phyloP scores from a whole-genome alignment of 2,329 filamentous ascomycete species.

The Aspergillus sp. region DNA sequence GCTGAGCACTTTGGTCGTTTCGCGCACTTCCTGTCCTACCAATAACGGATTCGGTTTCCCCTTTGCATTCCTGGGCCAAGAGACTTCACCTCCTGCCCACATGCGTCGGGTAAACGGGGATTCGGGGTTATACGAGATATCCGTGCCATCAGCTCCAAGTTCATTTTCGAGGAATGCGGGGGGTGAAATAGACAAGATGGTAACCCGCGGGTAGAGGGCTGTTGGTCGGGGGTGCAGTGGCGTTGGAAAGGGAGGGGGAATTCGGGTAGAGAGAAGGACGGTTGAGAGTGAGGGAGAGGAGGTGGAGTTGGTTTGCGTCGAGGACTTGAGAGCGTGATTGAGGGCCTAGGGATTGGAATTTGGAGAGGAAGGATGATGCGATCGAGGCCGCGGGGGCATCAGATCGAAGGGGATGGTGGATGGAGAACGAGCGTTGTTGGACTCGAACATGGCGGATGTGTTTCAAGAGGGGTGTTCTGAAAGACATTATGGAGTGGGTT shows the following conservation, averaged over 20 bases:
- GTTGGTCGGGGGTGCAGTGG: slow-evolving; percentile 33
- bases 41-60: slow-evolving; percentile 38
- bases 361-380: slow-evolving; percentile 37
- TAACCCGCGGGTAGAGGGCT: slow-evolving; percentile 56
- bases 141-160: slow-evolving; percentile 58
- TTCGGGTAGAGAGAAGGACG: slow-evolving; percentile 41
- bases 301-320: slow-evolving; percentile 61
- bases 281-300: slow-evolving; percentile 55
- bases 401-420: slow-evolving; percentile 7
- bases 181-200: slow-evolving; percentile 62
- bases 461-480: too few species aligned
- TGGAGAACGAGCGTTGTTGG: slow-evolving; percentile 2
- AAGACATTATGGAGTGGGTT: too few species aligned
- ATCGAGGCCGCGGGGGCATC: slow-evolving; percentile 26
- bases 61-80: slow-evolving; percentile 39
- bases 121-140: slow-evolving; percentile 56
- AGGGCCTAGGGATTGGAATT: slow-evolving; percentile 38
- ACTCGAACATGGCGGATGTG: too few species aligned
- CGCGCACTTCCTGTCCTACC: slow-evolving; percentile 53
- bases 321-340: slow-evolving; percentile 48
- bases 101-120: slow-evolving; percentile 59
- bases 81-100: slow-evolving; percentile 63
- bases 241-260: slow-evolving; percentile 34
- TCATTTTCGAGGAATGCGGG: slow-evolving; percentile 49
- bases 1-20: slow-evolving; percentile 52